A percentile compares a stretch with the other conserved stretches of the same genome.
Evolutionary conservation across 2,329 filamentous ascomycete species (phyloP).

Genomic region (Lachnellula suecica): DNA sequence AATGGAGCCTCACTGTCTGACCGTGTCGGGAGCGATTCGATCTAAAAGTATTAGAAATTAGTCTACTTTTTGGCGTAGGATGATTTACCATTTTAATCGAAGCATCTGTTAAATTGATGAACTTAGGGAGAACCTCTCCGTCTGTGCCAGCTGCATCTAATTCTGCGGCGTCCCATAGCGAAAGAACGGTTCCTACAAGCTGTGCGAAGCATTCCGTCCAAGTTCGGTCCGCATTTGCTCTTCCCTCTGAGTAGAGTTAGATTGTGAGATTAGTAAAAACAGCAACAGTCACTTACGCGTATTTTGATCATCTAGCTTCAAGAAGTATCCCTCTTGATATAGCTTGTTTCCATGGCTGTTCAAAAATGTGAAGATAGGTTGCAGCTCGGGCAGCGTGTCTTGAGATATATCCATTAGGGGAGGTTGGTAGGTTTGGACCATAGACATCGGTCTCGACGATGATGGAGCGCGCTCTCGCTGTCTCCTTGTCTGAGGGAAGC

Average conservation of each 20-base stretch:
- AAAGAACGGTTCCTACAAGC: constrained; percentile 90
- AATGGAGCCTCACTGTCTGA: constrained; percentile 75
- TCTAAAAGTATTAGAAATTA: constrained; percentile 48
- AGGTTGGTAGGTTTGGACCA: constrained; percentile 82
- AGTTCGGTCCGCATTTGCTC: constrained; percentile 78
- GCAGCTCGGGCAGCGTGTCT: constrained; percentile 88
- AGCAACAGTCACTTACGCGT: constrained; percentile 61
- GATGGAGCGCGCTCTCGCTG: constrained; percentile 47
- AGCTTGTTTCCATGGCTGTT: constrained; percentile 96
- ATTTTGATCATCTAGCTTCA: constrained; percentile 95
- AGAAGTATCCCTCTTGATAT: constrained; percentile 96
- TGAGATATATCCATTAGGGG: constrained; percentile 80
- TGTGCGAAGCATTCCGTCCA: constrained; percentile 99
- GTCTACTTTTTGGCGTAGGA: neutral
- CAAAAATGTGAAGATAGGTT: constrained; percentile 89
- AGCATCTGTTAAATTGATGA: constrained; percentile 95
- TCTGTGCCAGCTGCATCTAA: constrained; percentile 84
- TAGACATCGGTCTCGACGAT: constrained; percentile 72
- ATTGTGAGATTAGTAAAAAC: constrained; percentile 1
- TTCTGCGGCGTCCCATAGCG: constrained; percentile 92
- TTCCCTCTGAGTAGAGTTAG: constrained; percentile 65
- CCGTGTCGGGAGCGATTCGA: constrained; percentile 85
- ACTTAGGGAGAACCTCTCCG: constrained; percentile 83
- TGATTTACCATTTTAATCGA: constrained; percentile 88
- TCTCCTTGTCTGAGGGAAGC: constrained; percentile 33